A percentile compares a stretch with the other conserved stretches of the same genome.
phyloP scores from a whole-genome alignment of 148 eudicot genomes.

The Dysphania ambrosioides region DNA sequence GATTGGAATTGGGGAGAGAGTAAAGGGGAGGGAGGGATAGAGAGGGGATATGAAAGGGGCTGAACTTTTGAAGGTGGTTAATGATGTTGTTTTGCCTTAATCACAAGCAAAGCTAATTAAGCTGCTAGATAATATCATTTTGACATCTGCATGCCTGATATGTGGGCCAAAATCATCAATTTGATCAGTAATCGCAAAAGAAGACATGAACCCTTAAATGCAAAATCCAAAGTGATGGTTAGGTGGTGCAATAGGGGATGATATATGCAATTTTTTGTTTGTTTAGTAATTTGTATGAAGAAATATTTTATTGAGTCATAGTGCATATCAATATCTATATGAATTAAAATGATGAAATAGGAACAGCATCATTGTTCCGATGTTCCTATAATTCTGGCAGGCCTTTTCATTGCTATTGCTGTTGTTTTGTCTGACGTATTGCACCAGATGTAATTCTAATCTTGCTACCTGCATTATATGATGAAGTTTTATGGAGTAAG shows the following conservation, averaged over 20 bases:
- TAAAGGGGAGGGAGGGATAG: neutral
- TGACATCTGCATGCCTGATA: neutral
- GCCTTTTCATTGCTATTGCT: neutral
- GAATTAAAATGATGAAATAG: too few relatives aligned
- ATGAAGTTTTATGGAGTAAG: neutral
- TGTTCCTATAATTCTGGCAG: neutral
- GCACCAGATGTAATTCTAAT: neutral
- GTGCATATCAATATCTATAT: too few relatives aligned
- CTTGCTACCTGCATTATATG: neutral
- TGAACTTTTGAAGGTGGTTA: neutral
- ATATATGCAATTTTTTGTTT: neutral
- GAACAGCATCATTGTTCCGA: too few relatives aligned
- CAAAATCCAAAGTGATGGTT: neutral
- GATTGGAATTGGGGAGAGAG: too few relatives aligned
- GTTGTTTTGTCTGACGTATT: neutral
- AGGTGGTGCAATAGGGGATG: neutral
- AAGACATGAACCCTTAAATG: neutral
- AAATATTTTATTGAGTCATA: too few relatives aligned
- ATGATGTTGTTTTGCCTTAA: neutral
- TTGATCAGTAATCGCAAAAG: neutral
- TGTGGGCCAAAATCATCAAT: too few relatives aligned
- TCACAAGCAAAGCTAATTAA: neutral
- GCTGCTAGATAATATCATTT: neutral
- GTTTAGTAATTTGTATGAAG: too few relatives aligned
- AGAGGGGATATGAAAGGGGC: constrained; percentile 2